Percentiles rank a stretch among this genome's conserved stretches.
Conservation (phyloP, 1,284 basidiomycete species). For the Thecaphora frezii region DNA sequence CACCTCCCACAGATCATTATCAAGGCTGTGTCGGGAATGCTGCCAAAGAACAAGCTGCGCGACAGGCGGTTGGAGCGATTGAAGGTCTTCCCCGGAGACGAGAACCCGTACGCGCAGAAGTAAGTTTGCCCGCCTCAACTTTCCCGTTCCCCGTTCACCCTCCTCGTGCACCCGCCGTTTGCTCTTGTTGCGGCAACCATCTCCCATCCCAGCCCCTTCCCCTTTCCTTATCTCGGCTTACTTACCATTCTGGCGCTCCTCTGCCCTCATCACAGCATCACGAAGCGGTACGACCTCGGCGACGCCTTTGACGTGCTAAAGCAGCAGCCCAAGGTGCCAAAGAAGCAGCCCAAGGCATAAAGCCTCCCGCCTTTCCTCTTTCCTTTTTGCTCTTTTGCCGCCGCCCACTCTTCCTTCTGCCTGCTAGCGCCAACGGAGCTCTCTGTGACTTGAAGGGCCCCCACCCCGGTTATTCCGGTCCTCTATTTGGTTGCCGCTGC, state of each 20-base stretch:
- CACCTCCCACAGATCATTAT: slow-evolving; percentile 43
- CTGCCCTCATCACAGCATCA: slow-evolving; percentile 6
- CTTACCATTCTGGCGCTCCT: not conserved
- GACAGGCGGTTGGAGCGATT: slow-evolving; percentile 55
- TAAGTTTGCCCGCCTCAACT: slow-evolving; percentile 6
- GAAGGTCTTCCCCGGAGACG: slow-evolving; percentile 51
- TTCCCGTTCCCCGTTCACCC: too few relatives aligned
- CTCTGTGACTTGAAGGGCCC: too few relatives aligned
- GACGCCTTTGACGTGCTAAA: slow-evolving; percentile 6
- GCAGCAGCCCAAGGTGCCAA: not conserved
- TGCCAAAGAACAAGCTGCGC: slow-evolving; percentile 57
- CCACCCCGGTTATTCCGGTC: too few relatives aligned
- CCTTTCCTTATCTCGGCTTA: too few relatives aligned
- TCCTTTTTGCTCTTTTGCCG: not conserved
- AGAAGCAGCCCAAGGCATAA: not conserved
- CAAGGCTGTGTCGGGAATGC: slow-evolving; percentile 57
- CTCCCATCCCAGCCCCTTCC: too few relatives aligned
- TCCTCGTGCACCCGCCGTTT: too few relatives aligned
- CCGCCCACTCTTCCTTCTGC: too few relatives aligned
- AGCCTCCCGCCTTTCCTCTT: not conserved
- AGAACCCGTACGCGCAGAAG: slow-evolving; percentile 54
- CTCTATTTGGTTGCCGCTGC: too few relatives aligned
- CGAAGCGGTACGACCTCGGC: slow-evolving; percentile 19
- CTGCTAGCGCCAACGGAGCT: too few relatives aligned
- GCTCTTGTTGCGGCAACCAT: too few relatives aligned